Evolutionary conservation across 1,139 yeast genomes (phyloP), one percentile per base, ranked within the genome.

Genomic region (Meyerozyma guilliermondii): DNA sequence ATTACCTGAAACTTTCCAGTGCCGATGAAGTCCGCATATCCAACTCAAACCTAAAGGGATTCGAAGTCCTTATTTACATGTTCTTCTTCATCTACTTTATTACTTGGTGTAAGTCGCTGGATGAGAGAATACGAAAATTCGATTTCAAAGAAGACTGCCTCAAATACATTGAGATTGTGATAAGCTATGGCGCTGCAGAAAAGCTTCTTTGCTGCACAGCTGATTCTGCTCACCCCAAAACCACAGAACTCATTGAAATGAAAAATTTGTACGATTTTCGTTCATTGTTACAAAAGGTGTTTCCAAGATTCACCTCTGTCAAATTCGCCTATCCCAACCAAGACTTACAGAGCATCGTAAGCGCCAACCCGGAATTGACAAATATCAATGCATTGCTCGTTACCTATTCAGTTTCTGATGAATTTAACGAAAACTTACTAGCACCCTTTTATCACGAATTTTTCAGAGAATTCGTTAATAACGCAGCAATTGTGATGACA

Each of bases 401-500:
- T 46, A 55, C 7, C 46, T 48, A 20, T 60, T 58, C 40, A 22
- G 46, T 65, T 1, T 54, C 65, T 5, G 29, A 49, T 3, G 53
- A 53, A 1, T 63, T 68, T 47, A 59, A 51, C 35, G 66, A 69
- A 28, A 47, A 52, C 1, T 54, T 72, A 29, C 46, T 72, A 29
- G 68, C 74, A 1, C 74, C 71, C 4, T 64, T 70, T 14, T 68
- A 81, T 45, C 80, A 80, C 50, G 56, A 60, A 1, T 79, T 88
- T 47, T 75, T 85, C 35, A 78, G 74, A 39, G 66, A 74, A 3
- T 81, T 88, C 49, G 78, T 89, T 23, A 70, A 80, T 8, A 83
- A 86, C 54, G 78, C 87, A 36, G 95, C 97, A 1, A 83, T 87
- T 45, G 70, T 91, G 13, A 69, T 92, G 44, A 85, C 91, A 5